Conservation (phyloP, 108 stramenopile genomes). For the Stephanodiscus minutulus region DNA sequence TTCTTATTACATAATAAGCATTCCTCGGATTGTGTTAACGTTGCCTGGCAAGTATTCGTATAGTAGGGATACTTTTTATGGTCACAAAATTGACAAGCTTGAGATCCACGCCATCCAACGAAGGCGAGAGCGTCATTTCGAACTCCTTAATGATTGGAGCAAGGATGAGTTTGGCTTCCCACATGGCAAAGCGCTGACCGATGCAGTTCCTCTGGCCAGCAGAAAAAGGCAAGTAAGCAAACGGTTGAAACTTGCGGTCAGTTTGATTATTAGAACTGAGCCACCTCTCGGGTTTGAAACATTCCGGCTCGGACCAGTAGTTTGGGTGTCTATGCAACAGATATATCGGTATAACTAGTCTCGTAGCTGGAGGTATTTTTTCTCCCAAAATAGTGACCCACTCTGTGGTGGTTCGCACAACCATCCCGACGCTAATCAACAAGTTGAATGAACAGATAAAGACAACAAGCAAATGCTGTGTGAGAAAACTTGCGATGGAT, state of each 20-base stretch:
- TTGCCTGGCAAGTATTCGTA: constrained; percentile 40
- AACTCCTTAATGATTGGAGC: constrained; percentile 56
- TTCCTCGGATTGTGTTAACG: neutral
- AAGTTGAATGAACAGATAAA: neutral
- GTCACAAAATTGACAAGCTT: constrained; percentile 49
- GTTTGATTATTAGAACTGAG: constrained; percentile 28
- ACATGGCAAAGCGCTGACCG: constrained; percentile 64
- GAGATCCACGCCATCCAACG: constrained; percentile 42
- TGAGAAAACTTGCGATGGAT: too few species aligned
- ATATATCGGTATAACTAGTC: constrained; percentile 49
- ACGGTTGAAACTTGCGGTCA: constrained; percentile 33
- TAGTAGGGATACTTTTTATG: constrained; percentile 51
- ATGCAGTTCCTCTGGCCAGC: constrained; percentile 63
- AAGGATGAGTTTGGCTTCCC: constrained; percentile 68
- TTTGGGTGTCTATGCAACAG: constrained; percentile 60
- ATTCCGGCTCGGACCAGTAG: constrained; percentile 66
- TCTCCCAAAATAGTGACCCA: constrained; percentile 46
- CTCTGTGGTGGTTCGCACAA: constrained; percentile 28
- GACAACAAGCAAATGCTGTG: neutral
- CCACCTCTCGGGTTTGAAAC: constrained; percentile 72
- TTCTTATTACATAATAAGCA: too few species aligned
- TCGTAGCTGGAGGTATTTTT: constrained; percentile 50
- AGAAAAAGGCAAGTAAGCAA: constrained; percentile 70
- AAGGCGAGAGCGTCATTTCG: constrained; percentile 41
- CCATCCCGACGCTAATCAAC: constrained; percentile 47